phyloP scores from a whole-genome alignment of 345 rosid genomes.

The Syzygium oleosum region DNA sequence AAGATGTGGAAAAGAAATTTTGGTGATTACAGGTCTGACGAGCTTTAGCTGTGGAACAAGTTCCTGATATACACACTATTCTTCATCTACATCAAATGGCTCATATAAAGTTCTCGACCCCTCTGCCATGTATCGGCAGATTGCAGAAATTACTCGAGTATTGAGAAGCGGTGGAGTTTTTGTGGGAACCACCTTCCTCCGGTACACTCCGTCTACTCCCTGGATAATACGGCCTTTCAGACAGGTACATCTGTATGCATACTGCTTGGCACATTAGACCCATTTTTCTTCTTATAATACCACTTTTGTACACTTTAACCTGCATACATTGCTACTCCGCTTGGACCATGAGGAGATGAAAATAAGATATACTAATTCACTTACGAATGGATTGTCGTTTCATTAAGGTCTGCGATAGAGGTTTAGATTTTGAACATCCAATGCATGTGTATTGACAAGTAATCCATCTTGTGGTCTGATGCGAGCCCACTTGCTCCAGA shows the following conservation, averaged over 20 bases:
- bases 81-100: not conserved
- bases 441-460: not conserved
- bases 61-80: not conserved
- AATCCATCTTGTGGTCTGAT: not conserved
- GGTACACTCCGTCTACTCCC: constrained; percentile 48
- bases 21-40: not conserved
- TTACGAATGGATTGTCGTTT: not conserved
- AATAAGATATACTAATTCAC: not conserved
- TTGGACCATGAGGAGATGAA: not conserved
- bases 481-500: not conserved
- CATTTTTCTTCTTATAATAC: not conserved
- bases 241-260: constrained; percentile 33
- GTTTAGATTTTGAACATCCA: not conserved
- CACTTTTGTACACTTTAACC: not conserved
- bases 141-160: constrained; percentile 85
- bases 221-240: constrained; percentile 38
- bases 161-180: constrained; percentile 81
- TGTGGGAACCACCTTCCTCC: constrained; percentile 87
- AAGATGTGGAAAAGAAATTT: not conserved
- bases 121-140: constrained; percentile 9
- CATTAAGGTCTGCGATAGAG: not conserved
- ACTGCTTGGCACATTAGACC: not conserved
- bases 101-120: not conserved
- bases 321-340: not conserved
- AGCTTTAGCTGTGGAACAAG: not conserved